Evolutionary conservation across 176 grass and related monocot genomes (phyloP), one percentile per base, ranked within the genome.

Genomic region (Zea mays): DNA sequence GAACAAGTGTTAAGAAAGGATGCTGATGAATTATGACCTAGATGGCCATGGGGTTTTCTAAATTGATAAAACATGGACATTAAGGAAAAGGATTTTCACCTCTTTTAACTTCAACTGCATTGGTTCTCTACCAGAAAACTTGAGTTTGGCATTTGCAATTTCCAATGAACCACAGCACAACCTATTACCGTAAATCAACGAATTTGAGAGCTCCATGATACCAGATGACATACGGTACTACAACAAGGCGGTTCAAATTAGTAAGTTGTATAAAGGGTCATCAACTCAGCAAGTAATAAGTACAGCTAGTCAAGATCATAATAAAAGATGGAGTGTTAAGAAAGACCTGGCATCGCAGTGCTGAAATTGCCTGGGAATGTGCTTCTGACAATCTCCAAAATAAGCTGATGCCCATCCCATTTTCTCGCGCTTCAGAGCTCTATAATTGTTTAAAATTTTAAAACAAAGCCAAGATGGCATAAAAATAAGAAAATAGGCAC

Each of bases 311-410:
- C 39, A 52, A 62, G 21, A 78, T 46, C 16, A 41, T 62, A 79
- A 59, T 11, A 8, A 74, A 69, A 43, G 7, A 76, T 36, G 39
- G 5, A 71, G 55, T 49, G 14, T 71, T 75, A 57, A 67, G 55
- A 37, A 60, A 33, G n/a, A 94, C 95, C 91, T 98, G 95, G 89
- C 89, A 90, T 57, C 90, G 85, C 71, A 98, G 72, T 69, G 91
- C 87, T 75, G 95, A 94, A 88, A 98, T 98, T 60, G 95, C 95
- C 73, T 98, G 85, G 73, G 95, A 83, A 84, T 98, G 89, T 77
- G 95, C 83, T 86, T 98, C 95, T 63, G 95, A 98, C 47, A 98
- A 85, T 84, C 91, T 94, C 85, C 95, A 85, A 82, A 98, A 98
- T 82, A 98, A 94, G 81, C 95, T 98, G 84, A 98, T 63, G 15